Base-by-base conservation (phyloP, 1,284 basidiomycete genomes). In the Ustilago curta region DNA sequence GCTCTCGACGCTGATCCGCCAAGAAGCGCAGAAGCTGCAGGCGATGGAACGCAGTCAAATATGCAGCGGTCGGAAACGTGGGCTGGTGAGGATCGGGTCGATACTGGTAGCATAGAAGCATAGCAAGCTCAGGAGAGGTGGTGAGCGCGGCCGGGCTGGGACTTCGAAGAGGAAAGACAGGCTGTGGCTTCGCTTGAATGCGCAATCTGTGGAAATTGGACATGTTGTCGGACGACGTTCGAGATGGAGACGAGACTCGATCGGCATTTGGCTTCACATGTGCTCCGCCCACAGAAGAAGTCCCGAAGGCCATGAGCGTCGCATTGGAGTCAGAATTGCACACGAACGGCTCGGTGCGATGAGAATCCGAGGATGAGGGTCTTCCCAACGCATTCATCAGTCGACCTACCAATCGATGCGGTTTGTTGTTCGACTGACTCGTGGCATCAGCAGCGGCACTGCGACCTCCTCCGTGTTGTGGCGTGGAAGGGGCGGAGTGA, bases 41-140 rank as follows among this genome's bases (percentile, higher is more conserved):
- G 14, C 67, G 67, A 31, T 59, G 40, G 59, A 77, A 77, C 4
- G 66, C 63, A 12, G 64, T 53, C 48, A 70, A 18, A 49, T 70
- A 77, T 7, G 67, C 58, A 37, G 54, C 48, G 21, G 61, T 67
- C 4, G 48, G 44, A 44, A 60, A 53, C 6, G 32, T 31, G 4
- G 43, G 1, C 25, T 58, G 52, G 8, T 42, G 23, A 2, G 66
- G 25, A 29, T 37, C 32, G 16, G 39, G 31, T 29, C 54, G 68
- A 27, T 54, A 61, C 45, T 70, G 68, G 58, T 77, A 70, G 61
- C 63, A 69, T 3, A 51, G 42, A n/a, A 75, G 62, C 68, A 69
- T 61, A 44, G 76, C 70, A 7, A 77, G 68, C 57, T 77, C 76
- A 0, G 76, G 76, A 2, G 76, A 77, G n/a, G 76, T 59, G 18